phyloP scores from a whole-genome alignment of 139 green algal genomes.

The Micromonas pusilla region DNA sequence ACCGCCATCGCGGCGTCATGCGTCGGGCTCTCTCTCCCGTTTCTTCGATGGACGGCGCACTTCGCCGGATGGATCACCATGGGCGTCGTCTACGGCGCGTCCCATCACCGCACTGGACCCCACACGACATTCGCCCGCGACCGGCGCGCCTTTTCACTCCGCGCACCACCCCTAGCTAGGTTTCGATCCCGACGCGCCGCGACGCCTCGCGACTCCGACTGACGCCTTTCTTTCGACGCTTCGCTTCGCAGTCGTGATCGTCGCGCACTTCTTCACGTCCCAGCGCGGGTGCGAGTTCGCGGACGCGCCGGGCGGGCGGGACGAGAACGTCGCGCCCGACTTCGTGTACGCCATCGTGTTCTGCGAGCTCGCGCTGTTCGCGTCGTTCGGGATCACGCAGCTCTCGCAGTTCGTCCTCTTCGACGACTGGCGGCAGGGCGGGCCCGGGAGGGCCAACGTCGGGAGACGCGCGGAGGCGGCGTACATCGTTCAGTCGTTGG shows the following conservation, averaged over 20 bases:
- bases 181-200: too few relatives aligned
- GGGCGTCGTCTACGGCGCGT: neutral
- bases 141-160: too few relatives aligned
- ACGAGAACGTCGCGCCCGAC: neutral
- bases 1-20: too few relatives aligned
- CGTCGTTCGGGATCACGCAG: neutral
- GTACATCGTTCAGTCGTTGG: neutral
- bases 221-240: too few relatives aligned
- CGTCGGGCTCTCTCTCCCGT: neutral
- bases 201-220: too few relatives aligned
- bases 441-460: neutral
- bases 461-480: neutral
- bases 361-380: neutral
- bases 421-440: neutral
- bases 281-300: neutral
- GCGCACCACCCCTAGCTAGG: too few relatives aligned
- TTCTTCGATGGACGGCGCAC: neutral
- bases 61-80: neutral
- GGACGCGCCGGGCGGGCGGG: neutral
- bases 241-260: neutral
- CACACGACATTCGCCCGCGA: too few relatives aligned
- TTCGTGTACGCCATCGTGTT: neutral
- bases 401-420: neutral
- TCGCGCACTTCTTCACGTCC: neutral
- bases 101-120: too few relatives aligned